Percentiles rank a stretch among this genome's conserved stretches.
Evolutionary conservation across 129 eudicot species (phyloP).

Genomic region (Helianthus tuberosus): DNA sequence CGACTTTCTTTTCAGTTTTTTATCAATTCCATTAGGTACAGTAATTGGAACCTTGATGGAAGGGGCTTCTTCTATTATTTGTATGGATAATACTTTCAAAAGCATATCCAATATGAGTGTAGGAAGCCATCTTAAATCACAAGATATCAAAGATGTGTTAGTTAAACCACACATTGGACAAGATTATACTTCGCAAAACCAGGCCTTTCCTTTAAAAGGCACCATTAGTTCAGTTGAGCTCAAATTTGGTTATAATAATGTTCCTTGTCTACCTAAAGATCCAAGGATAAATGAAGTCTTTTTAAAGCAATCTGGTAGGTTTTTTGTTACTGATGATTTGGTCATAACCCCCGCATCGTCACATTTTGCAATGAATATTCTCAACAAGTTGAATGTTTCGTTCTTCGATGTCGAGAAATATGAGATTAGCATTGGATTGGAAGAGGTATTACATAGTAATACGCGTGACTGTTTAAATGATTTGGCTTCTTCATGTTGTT

Average conservation of each 20-base stretch:
- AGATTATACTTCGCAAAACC: neutral
- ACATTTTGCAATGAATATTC: neutral
- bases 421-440: slow-evolving; percentile 21
- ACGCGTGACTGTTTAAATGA: neutral
- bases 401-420: slow-evolving; percentile 8
- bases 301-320: slow-evolving; percentile 19
- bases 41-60: slow-evolving; percentile 10
- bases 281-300: neutral
- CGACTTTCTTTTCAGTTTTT: slow-evolving; percentile 38
- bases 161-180: neutral
- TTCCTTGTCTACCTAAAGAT: neutral
- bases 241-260: too few relatives aligned
- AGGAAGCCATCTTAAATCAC: neutral
- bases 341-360: neutral
- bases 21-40: slow-evolving; percentile 31
- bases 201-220: neutral
- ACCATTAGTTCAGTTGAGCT: too few relatives aligned
- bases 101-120: slow-evolving; percentile 12
- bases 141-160: neutral
- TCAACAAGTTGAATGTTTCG: neutral
- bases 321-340: slow-evolving; percentile 25
- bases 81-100: slow-evolving; percentile 27
- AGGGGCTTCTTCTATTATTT: neutral
- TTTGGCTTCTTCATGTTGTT: neutral
- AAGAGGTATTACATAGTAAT: slow-evolving; percentile 13